Evolutionary conservation across 2,329 filamentous ascomycete genomes (phyloP), one percentile per base, ranked within the genome.

Genomic region (Talaromyces rugulosus): DNA sequence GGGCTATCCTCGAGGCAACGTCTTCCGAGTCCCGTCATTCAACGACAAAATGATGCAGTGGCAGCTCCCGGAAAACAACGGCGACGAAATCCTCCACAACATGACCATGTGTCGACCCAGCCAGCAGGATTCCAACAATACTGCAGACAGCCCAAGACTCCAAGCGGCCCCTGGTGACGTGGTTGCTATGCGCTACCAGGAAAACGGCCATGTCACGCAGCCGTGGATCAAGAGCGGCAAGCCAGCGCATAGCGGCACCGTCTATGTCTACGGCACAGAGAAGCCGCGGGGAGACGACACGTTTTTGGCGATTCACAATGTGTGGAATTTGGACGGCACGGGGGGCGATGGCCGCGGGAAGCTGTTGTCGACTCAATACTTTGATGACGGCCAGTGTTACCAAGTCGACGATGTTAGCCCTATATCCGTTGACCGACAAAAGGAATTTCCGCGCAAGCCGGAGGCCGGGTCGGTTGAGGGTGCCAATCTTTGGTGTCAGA

Each of bases 361-460:
- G 50, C 86, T 98, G 12, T 80, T 98, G 42, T 86, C 89, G 0
- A 89, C 86, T 1, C 87, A 91, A 68, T 87, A 90, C 79, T 99
- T 87, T 74, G 95, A 98, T 70, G 95, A 99, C 69, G 90, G 89
- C 30, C 89, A 91, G 70, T 99, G 95, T 80, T 92, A 92, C 74
- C 90, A 98, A 78, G 76, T 86, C 70, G 93, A 92, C 73, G 68
- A 67, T n/a, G 33, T 11, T 2, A 79, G 80, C 2, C 59, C 71
- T 57, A 86, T 92, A 64, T 88, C 87, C 5, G 69, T 72, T 14
- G 68, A 82, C 61, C 89, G 92, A 62, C 82, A 85, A 67, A 66
- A 78, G 27, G 70, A 85, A 61, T 85, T 85, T 66, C 80, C 83
- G 1, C 80, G 83, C 65, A 66, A 70, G 5, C 73, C 80, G 3